Percentiles rank a stretch among this genome's conserved stretches.
Evolutionary conservation across 176 grass and related monocot genomes (phyloP).

Genomic region (Carex myosuroides): DNA sequence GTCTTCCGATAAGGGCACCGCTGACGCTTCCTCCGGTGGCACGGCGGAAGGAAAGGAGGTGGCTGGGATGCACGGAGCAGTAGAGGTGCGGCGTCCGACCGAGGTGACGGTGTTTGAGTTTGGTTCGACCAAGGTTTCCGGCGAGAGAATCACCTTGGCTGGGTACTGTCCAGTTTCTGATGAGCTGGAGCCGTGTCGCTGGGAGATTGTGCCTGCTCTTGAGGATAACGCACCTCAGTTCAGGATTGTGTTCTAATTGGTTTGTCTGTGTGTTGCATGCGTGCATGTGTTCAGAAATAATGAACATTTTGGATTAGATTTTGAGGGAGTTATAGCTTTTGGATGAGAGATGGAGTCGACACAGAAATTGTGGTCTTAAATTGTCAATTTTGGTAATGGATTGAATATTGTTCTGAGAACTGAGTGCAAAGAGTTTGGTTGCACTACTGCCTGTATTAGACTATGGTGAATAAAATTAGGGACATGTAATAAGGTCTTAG

Average conservation of each 20-base stretch:
- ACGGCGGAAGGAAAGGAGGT: conserved; percentile 5
- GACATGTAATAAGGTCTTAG: neutral
- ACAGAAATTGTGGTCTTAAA: neutral
- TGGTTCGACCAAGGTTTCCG: conserved; percentile 59
- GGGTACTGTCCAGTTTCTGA: conserved; percentile 86
- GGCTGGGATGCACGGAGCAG: conserved; percentile 53
- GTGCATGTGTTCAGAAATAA: neutral
- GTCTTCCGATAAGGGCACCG: conserved; percentile 9
- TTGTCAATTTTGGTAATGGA: neutral
- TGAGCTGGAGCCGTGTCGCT: conserved; percentile 84
- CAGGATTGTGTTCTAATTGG: conserved; percentile 82
- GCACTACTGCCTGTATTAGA: neutral
- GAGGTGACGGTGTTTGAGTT: conserved; percentile 94
- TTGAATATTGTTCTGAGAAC: neutral
- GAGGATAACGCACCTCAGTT: conserved; percentile 70
- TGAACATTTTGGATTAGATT: neutral
- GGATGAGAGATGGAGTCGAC: neutral
- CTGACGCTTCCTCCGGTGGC: neutral
- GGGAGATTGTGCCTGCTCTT: conserved; percentile 58
- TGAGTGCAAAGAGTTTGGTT: neutral
- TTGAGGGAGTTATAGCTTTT: neutral
- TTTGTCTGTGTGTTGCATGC: neutral
- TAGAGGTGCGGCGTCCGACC: conserved; percentile 55
- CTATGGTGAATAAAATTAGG: neutral
- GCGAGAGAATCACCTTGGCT: conserved; percentile 51